Conservation (phyloP, 495 filamentous ascomycete species). For the Talaromyces borbonicus region DNA sequence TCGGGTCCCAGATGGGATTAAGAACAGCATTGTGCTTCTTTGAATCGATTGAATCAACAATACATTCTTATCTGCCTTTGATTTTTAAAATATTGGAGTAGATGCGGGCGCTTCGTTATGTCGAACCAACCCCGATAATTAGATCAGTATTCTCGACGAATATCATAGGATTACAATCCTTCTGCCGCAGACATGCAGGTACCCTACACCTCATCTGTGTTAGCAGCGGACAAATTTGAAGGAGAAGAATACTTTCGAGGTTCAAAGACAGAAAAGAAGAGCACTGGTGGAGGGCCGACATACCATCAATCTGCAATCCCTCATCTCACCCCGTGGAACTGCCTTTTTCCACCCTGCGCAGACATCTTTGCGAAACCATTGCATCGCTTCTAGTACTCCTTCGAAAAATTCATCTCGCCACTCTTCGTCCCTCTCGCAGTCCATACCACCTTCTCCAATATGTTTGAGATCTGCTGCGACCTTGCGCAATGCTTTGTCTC, state of each 20-base stretch:
- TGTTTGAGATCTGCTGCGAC: neutral
- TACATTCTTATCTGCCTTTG: too few relatives aligned
- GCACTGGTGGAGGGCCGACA: too few relatives aligned
- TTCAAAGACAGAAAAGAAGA: neutral
- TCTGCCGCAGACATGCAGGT: slow-evolving; percentile 4
- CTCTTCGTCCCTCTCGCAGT: slow-evolving; percentile 5
- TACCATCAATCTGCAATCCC: slow-evolving; percentile 6
- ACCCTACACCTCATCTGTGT: neutral
- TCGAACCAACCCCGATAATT: neutral
- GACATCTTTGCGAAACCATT: neutral
- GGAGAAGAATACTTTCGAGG: too few relatives aligned
- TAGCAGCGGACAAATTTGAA: too few relatives aligned
- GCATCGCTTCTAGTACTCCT: slow-evolving; percentile 1
- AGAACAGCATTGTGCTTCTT: too few relatives aligned
- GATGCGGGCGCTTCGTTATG: neutral
- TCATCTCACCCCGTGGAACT: neutral
- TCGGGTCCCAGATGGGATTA: too few relatives aligned
- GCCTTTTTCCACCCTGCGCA: neutral
- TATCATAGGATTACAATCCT: neutral
- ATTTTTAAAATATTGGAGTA: neutral
- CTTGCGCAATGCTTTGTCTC: neutral
- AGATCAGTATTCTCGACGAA: neutral
- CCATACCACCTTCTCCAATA: slow-evolving; percentile 4
- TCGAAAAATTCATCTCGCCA: slow-evolving; percentile 6
- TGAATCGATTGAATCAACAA: too few relatives aligned